phyloP scores from a whole-genome alignment of 2,329 filamentous ascomycete species.

The Fusarium siculi region DNA sequence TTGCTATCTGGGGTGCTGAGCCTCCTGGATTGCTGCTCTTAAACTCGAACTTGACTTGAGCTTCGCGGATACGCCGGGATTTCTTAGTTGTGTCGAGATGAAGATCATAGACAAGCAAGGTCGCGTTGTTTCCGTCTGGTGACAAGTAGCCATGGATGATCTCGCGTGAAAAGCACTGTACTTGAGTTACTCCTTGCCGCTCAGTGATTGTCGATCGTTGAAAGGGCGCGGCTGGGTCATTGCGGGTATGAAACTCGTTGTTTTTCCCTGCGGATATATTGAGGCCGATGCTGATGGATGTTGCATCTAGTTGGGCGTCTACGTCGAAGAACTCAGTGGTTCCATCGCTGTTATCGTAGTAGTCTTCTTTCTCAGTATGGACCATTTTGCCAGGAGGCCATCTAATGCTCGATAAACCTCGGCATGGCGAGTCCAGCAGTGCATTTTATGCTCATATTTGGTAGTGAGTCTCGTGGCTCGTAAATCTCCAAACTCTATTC shows the following conservation, averaged over 20 bases:
- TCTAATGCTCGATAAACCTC: too few species aligned
- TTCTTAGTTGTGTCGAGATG: neutral
- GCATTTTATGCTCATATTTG: too few species aligned
- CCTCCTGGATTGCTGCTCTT: neutral
- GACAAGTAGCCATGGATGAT: conserved; percentile 10
- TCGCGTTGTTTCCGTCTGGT: neutral
- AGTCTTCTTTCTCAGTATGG: too few species aligned
- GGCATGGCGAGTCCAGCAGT: too few species aligned
- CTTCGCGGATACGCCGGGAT: conserved; percentile 2
- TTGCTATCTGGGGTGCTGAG: neutral
- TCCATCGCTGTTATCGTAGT: neutral
- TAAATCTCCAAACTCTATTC: too few species aligned
- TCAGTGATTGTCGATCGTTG: conserved; percentile 29
- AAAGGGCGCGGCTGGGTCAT: conserved; percentile 34
- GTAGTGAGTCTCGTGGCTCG: too few species aligned
- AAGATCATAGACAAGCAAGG: conserved; percentile 5
- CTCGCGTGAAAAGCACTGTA: conserved; percentile 3
- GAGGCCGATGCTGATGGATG: conserved; percentile 28
- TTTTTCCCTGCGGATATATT: conserved; percentile 26
- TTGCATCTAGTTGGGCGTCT: neutral
- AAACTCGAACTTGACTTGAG: conserved; percentile 10
- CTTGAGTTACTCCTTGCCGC: neutral
- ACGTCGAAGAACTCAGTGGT: neutral
- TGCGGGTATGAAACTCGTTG: conserved; percentile 39
- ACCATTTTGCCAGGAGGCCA: too few species aligned